These are phyloP conservation scores for Phytophthora aleatoria DNA, from an alignment of 352 stramenopile species.

Conservation along the genomic window DNA sequence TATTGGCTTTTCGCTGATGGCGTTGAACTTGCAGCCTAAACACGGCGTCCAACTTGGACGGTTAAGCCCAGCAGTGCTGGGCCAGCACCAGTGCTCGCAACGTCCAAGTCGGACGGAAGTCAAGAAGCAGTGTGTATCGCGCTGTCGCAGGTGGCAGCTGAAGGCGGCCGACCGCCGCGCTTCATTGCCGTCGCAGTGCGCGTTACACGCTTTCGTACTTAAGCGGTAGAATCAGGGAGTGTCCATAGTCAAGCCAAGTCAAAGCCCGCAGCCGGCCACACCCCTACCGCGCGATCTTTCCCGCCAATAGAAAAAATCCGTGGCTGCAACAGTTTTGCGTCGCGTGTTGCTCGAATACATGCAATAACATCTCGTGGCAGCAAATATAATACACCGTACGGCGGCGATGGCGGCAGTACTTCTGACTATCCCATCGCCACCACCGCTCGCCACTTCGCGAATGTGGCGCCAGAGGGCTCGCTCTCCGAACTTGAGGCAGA, in stretches of 20 bases:
- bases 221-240: slow-evolving; percentile 12
- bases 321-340: slow-evolving; percentile 8
- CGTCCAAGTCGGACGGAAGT: background rate
- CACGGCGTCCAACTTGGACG: slow-evolving; percentile 14
- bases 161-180: background rate
- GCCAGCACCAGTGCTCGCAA: background rate
- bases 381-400: background rate
- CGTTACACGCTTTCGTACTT: slow-evolving; percentile 23
- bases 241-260: slow-evolving; percentile 17
- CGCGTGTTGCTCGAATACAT: background rate
- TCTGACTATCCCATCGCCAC: slow-evolving; percentile 8
- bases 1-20: slow-evolving; percentile 7
- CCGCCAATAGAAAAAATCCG: slow-evolving; percentile 34
- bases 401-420: background rate
- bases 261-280: slow-evolving; percentile 5
- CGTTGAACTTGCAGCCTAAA: slow-evolving; percentile 24
- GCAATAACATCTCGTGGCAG: background rate
- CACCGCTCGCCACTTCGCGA: slow-evolving; percentile 28
- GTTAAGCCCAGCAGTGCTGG: background rate
- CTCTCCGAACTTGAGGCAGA: slow-evolving; percentile 34
- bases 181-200: too few relatives aligned
- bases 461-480: slow-evolving; percentile 26
- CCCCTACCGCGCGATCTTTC: slow-evolving; percentile 24
- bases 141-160: background rate
- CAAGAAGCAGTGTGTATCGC: background rate